Percentiles rank a stretch among this genome's conserved stretches.
These are phyloP conservation scores for Lipomyces oligophaga DNA, from an alignment of 805 yeast genomes.

Conservation along the genomic window DNA sequence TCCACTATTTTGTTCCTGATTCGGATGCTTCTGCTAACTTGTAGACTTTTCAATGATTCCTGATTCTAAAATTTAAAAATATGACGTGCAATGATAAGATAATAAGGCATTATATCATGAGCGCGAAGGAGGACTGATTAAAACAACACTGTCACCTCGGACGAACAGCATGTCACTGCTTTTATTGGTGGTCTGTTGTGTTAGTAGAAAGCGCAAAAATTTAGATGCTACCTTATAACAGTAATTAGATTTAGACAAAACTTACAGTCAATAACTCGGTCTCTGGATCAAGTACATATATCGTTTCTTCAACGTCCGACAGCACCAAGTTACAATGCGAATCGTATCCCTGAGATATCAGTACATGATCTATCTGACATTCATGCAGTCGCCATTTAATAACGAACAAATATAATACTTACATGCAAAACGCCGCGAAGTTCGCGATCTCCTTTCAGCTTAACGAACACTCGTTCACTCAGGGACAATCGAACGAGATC, in stretches of 20 bases:
- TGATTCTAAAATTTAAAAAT: too few species aligned
- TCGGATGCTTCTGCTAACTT: too few species aligned
- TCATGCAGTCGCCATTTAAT: too few species aligned
- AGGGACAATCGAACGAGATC: slow-evolving; percentile 80
- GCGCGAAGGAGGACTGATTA: slow-evolving; percentile 51
- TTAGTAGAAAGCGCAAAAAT: not conserved
- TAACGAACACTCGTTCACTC: slow-evolving; percentile 82
- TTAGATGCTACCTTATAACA: not conserved
- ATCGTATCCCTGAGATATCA: slow-evolving; percentile 81
- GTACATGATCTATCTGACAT: not conserved
- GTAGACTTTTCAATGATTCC: too few species aligned
- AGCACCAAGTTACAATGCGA: slow-evolving; percentile 94
- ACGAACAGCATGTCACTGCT: slow-evolving; percentile 83
- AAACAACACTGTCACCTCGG: slow-evolving; percentile 95
- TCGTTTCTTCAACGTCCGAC: slow-evolving; percentile 85
- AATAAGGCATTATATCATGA: not conserved
- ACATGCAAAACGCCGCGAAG: slow-evolving; percentile 84
- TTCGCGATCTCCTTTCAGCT: slow-evolving; percentile 91
- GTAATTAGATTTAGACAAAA: not conserved
- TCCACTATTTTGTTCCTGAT: too few species aligned
- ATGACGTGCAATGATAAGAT: not conserved
- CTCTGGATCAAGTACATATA: slow-evolving; percentile 54
- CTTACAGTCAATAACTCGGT: slow-evolving; percentile 36
- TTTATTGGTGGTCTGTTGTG: slow-evolving; percentile 46
- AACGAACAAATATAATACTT: slow-evolving; percentile 32